Base-by-base conservation (phyloP, 768 basidiomycete genomes). In the Panaeolus cyanescens region DNA sequence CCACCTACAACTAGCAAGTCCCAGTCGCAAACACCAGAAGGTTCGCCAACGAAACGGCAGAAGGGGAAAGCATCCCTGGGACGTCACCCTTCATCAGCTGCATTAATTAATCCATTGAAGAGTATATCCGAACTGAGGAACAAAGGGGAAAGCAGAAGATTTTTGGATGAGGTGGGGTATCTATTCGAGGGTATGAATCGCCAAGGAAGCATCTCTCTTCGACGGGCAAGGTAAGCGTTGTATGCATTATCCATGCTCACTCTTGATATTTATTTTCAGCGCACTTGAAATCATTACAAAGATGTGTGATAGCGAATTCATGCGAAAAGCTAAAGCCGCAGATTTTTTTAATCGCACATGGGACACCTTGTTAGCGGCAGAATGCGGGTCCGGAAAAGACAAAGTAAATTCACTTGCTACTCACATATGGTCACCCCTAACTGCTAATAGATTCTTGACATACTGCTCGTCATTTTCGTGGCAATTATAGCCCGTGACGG, bases 101-200 rank as follows among this genome's bases (percentile, higher is more conserved):
- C 84, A 12, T 84, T 88, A 83, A 85, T 85, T 79, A 90, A 91
- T 64, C 87, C 90, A 32, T 68, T 91, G 54, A 90, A 89, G 73
- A 92, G 90, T 61, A 91, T 93, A 42, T 89, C 90, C 0, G 92
- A 94, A 64, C 77, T 94, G 36, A 76, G 92, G 59, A 90, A 84
- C 68, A 91, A 91, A 70, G 93, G 93, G 12, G 91, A 94, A 74
- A 87, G 80, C 58, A 79, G 92, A 63, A 78, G 91, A 15, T 94
- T 94, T 68, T 72, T 93, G 40, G 93, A 95, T 62, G 92, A 93
- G 67, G 83, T 93, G 2, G 93, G 93, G 0, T 95, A 93, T 73
- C 74, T 94, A 4, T 90, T 93, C 62, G 93, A 95, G 71, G 91
- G 93, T 0, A 81, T 94, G 73, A 84, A 86, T 28, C 65, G 72